Base-by-base conservation (phyloP, 2,329 filamentous ascomycete species). In the Microsporum canis region DNA sequence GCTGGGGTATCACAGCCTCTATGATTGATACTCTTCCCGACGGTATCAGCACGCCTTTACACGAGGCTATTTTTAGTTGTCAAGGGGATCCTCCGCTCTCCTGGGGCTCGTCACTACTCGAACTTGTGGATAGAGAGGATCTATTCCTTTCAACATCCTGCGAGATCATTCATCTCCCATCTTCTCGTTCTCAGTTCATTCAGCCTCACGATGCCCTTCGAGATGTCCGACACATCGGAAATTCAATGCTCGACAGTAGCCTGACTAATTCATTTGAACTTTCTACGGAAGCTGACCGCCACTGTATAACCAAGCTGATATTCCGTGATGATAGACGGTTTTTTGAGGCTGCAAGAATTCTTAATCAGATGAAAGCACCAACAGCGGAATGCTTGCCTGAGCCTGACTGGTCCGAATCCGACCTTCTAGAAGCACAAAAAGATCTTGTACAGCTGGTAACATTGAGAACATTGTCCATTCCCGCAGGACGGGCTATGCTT, bases 321-420 rank as follows among this genome's bases (percentile, higher is more conserved):
- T 99, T 97, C 80, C 87, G 86, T 63, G 91, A 97, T 66, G 94
- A 99, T 69, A 85, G 91, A 63, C 86, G 94, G 39, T 86, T 95
- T 60, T 86, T 90, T 63, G 94, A 99, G 75, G 94, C 91, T 0
- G 85, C 87, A 60, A 84, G 82, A 59, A 79, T 99, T 60, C 79
- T 99, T n/a, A 91, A 94, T 61, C 94, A 94, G 33, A 85, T 88
- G 59, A 89, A 88, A 69, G 81, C 89, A 12, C 85, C 92, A 47
- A 78, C 89, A 8, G 85, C 92, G n/a, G 87, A 88, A 58, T 87
- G 92, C 63, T 80, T 86, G 43, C 83, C 86, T 1, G 81, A 90
- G 64, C 84, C 88, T 0, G 83, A 84, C 45, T 94, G 89, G 88
- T 84, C 86, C 27, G 94, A 99, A 70, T 86, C 89, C 14, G 87